Conservation (phyloP, 495 filamentous ascomycete species). For the Xylaria venustula region DNA sequence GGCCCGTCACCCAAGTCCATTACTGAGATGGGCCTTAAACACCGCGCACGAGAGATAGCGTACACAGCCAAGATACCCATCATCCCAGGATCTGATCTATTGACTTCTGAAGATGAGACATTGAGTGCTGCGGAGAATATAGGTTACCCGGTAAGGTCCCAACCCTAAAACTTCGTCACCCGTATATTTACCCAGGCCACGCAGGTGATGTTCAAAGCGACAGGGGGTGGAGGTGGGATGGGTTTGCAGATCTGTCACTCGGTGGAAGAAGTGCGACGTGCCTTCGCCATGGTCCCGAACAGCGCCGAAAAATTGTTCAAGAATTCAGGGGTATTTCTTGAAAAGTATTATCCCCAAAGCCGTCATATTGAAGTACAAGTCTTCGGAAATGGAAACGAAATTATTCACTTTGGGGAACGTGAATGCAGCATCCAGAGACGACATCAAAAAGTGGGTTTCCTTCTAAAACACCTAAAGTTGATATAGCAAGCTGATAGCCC, state of each 20-base stretch:
- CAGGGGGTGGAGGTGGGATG: constrained; percentile 52
- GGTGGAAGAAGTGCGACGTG: constrained; percentile 37
- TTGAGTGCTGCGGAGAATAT: neutral
- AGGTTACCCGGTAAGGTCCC: constrained; percentile 13
- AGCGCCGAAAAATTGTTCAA: constrained; percentile 19
- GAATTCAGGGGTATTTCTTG: constrained; percentile 27
- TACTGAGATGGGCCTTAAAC: constrained; percentile 57
- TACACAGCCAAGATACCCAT: constrained; percentile 18
- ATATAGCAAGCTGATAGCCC: no score
- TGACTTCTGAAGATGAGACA: neutral
- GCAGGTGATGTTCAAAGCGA: constrained; percentile 30
- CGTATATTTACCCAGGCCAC: constrained; percentile 23
- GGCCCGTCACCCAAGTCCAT: constrained; percentile 54
- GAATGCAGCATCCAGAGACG: constrained; percentile 61
- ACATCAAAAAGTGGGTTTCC: constrained; percentile 38
- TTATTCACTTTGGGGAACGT: constrained; percentile 54
- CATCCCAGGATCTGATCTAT: constrained; percentile 18
- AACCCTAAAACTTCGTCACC: neutral
- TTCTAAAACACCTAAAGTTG: constrained; percentile 29
- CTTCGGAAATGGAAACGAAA: constrained; percentile 54
- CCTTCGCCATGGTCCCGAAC: constrained; percentile 40
- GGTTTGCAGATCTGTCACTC: constrained; percentile 46
- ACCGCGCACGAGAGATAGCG: constrained; percentile 45
- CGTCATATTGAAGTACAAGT: constrained; percentile 61
- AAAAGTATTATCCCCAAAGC: constrained; percentile 49